Evolutionary conservation across 2,329 filamentous ascomycete species (phyloP).

Genomic region (Rhytidhysteron rufulum): DNA sequence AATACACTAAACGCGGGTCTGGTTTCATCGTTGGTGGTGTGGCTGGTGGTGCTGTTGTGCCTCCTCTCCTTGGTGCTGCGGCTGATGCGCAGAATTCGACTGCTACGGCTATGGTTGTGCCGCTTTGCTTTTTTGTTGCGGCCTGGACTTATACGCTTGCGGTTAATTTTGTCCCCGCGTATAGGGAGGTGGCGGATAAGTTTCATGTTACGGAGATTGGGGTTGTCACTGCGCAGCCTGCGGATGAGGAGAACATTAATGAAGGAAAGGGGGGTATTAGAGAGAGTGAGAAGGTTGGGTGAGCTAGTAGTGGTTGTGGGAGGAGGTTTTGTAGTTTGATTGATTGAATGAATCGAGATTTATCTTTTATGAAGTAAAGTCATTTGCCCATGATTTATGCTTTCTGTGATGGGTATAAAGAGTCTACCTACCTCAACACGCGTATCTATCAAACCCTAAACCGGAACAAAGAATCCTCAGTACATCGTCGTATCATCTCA

Average conservation of each 20-base stretch:
- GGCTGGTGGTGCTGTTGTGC: constrained; percentile 67
- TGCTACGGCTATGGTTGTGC: constrained; percentile 63
- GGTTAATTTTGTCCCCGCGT: constrained; percentile 63
- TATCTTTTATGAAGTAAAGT: too few species aligned
- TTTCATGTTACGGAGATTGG: constrained; percentile 47
- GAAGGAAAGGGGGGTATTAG: constrained; percentile 6
- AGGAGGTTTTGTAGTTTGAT: too few species aligned
- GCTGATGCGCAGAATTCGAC: constrained; percentile 62
- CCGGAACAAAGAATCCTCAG: too few species aligned
- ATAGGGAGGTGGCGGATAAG: constrained; percentile 60
- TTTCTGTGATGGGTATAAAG: too few species aligned
- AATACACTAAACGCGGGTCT: constrained; percentile 72
- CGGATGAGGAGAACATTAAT: constrained; percentile 28
- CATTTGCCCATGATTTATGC: too few species aligned
- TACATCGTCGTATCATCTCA: too few species aligned
- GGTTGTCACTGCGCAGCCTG: constrained; percentile 24
- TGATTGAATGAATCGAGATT: too few species aligned
- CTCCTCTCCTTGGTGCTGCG: constrained; percentile 65
- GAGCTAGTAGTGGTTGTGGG: too few species aligned
- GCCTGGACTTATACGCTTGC: constrained; percentile 44
- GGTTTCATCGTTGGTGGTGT: constrained; percentile 71
- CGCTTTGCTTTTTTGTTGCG: constrained; percentile 50
- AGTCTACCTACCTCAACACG: too few species aligned
- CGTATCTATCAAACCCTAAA: too few species aligned
- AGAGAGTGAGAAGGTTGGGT: neutral